Evolutionary conservation across 1,284 basidiomycete genomes (phyloP), one percentile per base, ranked within the genome.

Genomic region (Apiotrichum montevideense): DNA sequence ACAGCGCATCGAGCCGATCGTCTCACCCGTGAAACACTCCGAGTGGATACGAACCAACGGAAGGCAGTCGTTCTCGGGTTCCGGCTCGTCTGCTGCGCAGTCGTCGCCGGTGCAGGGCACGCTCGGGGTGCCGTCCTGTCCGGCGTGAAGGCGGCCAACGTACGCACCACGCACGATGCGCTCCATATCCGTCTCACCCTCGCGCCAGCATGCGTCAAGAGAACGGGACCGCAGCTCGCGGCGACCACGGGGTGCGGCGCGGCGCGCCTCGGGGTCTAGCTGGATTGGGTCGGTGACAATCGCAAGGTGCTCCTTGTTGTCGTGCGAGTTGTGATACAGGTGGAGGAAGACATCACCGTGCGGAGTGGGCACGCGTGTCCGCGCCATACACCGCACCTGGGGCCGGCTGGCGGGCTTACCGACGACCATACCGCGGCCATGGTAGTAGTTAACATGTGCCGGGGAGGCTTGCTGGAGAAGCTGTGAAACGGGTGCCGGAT

Each of bases 11-110:
- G 91, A 95, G 9, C 96, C 96, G 58, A 98, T 87, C 8, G 94
- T 98, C 77, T 98, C 96, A 43, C 96, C 96, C 0, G 96, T 99
- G 77, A 94, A 98, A 75, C 96, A 98, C 74, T 98, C 96, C 21
- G 91, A 95, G 77, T 99, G 96, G 54, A 99, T 94, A 29, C 96
- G 85, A 37, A 99, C 86, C 52, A 98, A 83, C 0, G 96, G 92
- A 0, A 86, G 78, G 3, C 74, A 65, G 59, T 77, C 76, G 35
- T 6, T 40, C 21, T 59, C 52, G 13, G 15, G 52, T n/a, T 61
- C 56, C 7, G 44, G 42, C 40, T 54, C 58, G 15, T 52, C 49
- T 10, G 39, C 49, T 9, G 51, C 48, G 37, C 62, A 62, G 21
- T 51, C 45, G 21, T 52, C 59, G 4, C 48, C 54, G 4, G 40